phyloP scores from a whole-genome alignment of 208 protist species.

The Trypanosoma melophagium region DNA sequence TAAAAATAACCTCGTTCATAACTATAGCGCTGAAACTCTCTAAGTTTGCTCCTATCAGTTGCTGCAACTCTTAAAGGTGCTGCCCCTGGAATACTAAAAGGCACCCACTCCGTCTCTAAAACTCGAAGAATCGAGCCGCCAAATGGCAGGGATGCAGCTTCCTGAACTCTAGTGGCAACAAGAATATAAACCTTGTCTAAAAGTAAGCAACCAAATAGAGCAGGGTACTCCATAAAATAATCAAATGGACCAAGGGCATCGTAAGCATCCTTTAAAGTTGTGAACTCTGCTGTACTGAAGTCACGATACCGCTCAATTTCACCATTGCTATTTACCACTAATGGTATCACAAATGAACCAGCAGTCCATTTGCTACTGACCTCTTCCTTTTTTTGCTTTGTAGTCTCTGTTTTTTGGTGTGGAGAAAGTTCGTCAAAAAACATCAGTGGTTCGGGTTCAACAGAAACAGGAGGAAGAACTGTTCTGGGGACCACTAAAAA shows the following conservation, averaged over 20 bases:
- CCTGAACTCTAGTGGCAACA: slow-evolving; percentile 51
- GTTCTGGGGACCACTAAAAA: slow-evolving; percentile 66
- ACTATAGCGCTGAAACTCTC: slow-evolving; percentile 68
- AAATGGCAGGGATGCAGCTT: slow-evolving; percentile 50
- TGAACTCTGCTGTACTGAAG: slow-evolving; percentile 62
- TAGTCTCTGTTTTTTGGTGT: slow-evolving; percentile 9
- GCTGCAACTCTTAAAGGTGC: slow-evolving; percentile 44
- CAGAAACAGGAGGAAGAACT: slow-evolving; percentile 19
- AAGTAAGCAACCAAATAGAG: slow-evolving; percentile 71
- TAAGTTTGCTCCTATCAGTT: slow-evolving; percentile 52
- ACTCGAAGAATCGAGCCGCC: slow-evolving; percentile 59
- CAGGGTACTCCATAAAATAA: slow-evolving; percentile 53
- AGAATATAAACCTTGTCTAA: slow-evolving; percentile 83
- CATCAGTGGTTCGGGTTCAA: slow-evolving; percentile 62
- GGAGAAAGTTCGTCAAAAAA: slow-evolving; percentile 56
- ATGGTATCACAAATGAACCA: slow-evolving; percentile 40
- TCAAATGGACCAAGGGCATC: slow-evolving; percentile 62
- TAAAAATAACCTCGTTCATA: slow-evolving; percentile 85
- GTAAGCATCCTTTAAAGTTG: slow-evolving; percentile 49
- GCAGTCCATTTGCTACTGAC: slow-evolving; percentile 24
- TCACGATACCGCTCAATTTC: slow-evolving; percentile 48
- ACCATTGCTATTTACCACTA: slow-evolving; percentile 54
- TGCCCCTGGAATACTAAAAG: slow-evolving; percentile 62
- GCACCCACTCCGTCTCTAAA: slow-evolving; percentile 68
- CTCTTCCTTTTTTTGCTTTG: not conserved